A percentile compares a stretch with the other conserved stretches of the same genome.
phyloP scores from a whole-genome alignment of 257 asterid genomes.

The Gentiana straminea region DNA sequence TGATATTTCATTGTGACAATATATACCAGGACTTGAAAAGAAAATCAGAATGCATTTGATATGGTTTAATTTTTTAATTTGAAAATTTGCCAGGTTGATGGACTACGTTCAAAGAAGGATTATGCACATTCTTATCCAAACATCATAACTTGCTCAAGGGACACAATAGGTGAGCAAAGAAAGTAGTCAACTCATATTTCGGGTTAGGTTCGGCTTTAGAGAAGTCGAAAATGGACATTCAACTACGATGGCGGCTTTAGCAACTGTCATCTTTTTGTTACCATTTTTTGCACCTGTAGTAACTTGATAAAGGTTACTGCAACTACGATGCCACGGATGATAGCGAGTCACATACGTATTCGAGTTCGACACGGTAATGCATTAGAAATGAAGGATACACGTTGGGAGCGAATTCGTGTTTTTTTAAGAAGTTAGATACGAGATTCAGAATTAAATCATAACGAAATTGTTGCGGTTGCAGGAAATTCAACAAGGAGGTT shows the following conservation, averaged over 20 bases:
- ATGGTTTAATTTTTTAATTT: conserved; percentile 1
- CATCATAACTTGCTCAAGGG: conserved; percentile 29
- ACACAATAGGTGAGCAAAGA: conserved; percentile 22
- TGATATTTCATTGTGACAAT: background rate
- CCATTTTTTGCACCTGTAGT: too few relatives aligned
- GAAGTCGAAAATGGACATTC: too few relatives aligned
- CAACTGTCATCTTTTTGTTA: too few relatives aligned
- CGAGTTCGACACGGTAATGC: too few relatives aligned
- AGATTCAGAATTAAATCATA: background rate
- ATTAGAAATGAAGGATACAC: too few relatives aligned
- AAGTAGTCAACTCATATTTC: conserved; percentile 17
- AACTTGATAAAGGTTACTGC: too few relatives aligned
- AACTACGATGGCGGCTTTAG: too few relatives aligned
- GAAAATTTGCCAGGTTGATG: conserved; percentile 17
- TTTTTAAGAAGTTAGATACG: background rate
- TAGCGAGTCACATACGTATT: too few relatives aligned
- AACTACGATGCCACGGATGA: too few relatives aligned
- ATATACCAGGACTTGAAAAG: background rate
- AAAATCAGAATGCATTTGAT: background rate
- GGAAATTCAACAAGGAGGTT: conserved; percentile 43
- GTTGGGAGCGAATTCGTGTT: too few relatives aligned
- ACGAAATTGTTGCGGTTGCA: conserved; percentile 9
- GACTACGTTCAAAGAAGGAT: conserved; percentile 16
- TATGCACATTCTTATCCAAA: conserved; percentile 16
- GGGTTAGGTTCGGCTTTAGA: too few relatives aligned